A percentile compares a stretch with the other conserved stretches of the same genome.
phyloP scores from a whole-genome alignment of 2,329 filamentous ascomycete genomes.

The Pseudogymnoascus verrucosus region DNA sequence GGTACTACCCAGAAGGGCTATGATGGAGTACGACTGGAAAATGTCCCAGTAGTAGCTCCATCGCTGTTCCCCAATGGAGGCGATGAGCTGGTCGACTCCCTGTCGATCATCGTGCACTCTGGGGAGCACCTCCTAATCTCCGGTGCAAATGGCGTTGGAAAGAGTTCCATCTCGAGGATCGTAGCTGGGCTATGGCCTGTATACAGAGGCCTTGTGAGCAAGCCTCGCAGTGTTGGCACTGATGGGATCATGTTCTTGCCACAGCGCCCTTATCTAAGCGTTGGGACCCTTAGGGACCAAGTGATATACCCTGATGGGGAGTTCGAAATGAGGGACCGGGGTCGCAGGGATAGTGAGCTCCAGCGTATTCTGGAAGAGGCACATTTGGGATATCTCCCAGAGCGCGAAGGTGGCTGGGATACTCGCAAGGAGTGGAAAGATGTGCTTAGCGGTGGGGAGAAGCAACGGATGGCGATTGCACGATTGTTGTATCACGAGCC shows the following conservation, averaged over 20 bases:
- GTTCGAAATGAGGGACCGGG: constrained; percentile 80
- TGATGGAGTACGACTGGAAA: constrained; percentile 85
- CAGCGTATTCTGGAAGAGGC: constrained; percentile 73
- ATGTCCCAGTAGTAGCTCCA: constrained; percentile 88
- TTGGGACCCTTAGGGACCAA: constrained; percentile 89
- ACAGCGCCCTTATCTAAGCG: constrained; percentile 84
- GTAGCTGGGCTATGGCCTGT: constrained; percentile 93
- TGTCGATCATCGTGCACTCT: constrained; percentile 81
- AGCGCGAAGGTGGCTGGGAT: constrained; percentile 93
- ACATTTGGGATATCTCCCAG: constrained; percentile 77
- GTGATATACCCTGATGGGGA: constrained; percentile 97
- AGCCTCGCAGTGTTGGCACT: constrained; percentile 69
- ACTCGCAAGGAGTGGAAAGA: constrained; percentile 98
- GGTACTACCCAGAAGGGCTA: constrained; percentile 93
- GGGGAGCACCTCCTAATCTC: constrained; percentile 95
- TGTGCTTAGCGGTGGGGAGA: constrained; percentile 92
- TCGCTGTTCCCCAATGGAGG: constrained; percentile 82
- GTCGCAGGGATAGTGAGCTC: constrained; percentile 70
- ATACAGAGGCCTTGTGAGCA: constrained; percentile 84
- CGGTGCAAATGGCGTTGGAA: constrained; percentile 89
- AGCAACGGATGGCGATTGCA: constrained; percentile 90
- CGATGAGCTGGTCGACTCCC: constrained; percentile 79
- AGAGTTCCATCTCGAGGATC: constrained; percentile 79
- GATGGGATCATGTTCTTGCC: constrained; percentile 99
- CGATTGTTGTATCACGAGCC: constrained; percentile 91